Base-by-base conservation (phyloP, 176 grass and related monocot genomes). In the Canna indica region DNA sequence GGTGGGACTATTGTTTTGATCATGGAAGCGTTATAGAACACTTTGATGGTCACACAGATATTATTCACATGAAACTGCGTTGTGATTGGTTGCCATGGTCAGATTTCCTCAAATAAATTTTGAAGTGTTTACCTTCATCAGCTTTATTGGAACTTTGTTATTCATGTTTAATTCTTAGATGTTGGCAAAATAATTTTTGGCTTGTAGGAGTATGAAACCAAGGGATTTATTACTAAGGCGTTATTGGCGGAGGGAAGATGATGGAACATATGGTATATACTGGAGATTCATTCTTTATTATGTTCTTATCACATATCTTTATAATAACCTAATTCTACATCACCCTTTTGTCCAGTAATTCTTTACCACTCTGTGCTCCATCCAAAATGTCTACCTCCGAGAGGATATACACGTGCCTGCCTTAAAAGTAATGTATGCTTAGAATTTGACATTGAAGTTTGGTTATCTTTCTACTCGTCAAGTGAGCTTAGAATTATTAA, bases 341-440 rank as follows among this genome's bases (percentile, higher is more conserved):
- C 9, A 69, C 3, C 17, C 20, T 76, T 87, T 41, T 25, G 54
- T 71, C 67, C 86, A 99, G 94, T 99, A 75, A 93, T 99, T 81
- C 64, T 99, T 15, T 99, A 85, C 84, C 94, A 99, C 69, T 99
- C 94, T 63, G 84, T 99, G 81, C 90, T 93, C 84, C 94, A 99
- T 83, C 76, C 74, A 79, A 90, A 81, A 72, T 99, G 86, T 50
- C 75, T 45, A 73, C 82, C 76, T 70, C 82, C 90, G 76, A 90
- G 73, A 72, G 86, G 90, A 66, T 90, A 88, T 69, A 83, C 83
- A 64, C 94, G 94, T 75, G 89, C 94, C 72, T 93, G 86, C 72
- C 84, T 99, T 88, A 99, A 99, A 99, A 93, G 94, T 99, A 93
- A 93, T 83, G 86, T 84, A 93, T 85, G 80, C 89, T 93, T 85